A percentile compares a stretch with the other conserved stretches of the same genome.
phyloP scores from a whole-genome alignment of 257 asterid species.

The Solanum pinnatisectum region DNA sequence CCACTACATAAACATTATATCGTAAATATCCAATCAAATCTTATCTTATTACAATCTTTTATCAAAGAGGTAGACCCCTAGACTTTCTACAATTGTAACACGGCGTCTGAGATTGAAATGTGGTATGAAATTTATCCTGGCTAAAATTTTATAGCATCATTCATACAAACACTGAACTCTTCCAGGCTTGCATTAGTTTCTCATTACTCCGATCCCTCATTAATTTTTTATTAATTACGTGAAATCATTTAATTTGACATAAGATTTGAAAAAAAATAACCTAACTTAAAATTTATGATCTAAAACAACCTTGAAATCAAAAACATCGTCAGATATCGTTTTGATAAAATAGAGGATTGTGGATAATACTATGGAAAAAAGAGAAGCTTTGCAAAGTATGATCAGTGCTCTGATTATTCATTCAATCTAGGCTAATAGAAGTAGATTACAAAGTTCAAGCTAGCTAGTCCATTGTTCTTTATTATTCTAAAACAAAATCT shows the following conservation, averaged over 20 bases:
- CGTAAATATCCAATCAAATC: background rate
- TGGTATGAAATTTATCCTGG: background rate
- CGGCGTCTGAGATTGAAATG: background rate
- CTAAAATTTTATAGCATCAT: too few species aligned
- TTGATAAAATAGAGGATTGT: too few species aligned
- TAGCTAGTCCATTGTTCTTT: background rate
- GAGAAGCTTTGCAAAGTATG: too few species aligned
- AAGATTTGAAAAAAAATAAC: too few species aligned
- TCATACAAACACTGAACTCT: background rate
- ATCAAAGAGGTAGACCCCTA: background rate
- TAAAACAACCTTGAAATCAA: too few species aligned
- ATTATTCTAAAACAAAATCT: background rate
- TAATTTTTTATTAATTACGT: too few species aligned
- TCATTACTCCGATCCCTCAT: background rate
- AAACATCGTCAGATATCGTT: too few species aligned
- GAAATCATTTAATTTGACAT: too few species aligned
- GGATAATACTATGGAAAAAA: too few species aligned
- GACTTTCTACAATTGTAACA: background rate
- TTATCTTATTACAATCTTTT: background rate
- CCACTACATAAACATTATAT: too few species aligned
- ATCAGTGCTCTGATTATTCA: background rate
- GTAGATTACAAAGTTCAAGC: background rate
- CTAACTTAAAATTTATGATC: too few species aligned
- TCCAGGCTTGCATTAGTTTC: background rate
- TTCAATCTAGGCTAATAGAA: background rate